Evolutionary conservation across 164 flowering plant species (phyloP).

Genomic region (Malania oleifera): DNA sequence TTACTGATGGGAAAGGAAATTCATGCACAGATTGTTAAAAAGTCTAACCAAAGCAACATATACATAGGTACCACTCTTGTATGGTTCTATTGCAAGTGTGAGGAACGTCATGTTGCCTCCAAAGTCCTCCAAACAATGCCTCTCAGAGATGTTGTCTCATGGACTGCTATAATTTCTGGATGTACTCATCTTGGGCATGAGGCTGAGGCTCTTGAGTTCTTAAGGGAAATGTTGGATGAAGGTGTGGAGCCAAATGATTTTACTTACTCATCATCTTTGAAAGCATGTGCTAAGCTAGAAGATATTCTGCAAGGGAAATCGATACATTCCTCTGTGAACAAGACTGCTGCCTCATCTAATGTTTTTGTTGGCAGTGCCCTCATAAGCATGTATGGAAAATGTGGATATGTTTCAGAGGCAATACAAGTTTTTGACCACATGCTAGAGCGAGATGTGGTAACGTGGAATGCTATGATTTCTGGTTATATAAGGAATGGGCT

Average conservation of each 20-base stretch:
- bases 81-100: slow-evolving; percentile 80
- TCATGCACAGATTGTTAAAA: slow-evolving; percentile 69
- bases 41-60: slow-evolving; percentile 32
- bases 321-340: slow-evolving; percentile 65
- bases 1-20: slow-evolving; percentile 59
- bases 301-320: slow-evolving; percentile 51
- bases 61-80: slow-evolving; percentile 71
- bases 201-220: slow-evolving; percentile 55
- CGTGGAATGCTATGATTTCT: slow-evolving; percentile 85
- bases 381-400: slow-evolving; percentile 78
- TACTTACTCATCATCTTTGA: slow-evolving; percentile 79
- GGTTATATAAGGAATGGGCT: slow-evolving; percentile 75
- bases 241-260: slow-evolving; percentile 77
- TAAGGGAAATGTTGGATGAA: slow-evolving; percentile 68
- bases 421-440: slow-evolving; percentile 60
- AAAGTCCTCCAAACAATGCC: slow-evolving; percentile 67
- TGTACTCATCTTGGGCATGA: slow-evolving; percentile 57
- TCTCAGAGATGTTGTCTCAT: slow-evolving; percentile 67
- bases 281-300: slow-evolving; percentile 73
- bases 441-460: slow-evolving; percentile 62
- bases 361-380: slow-evolving; percentile 79
- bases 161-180: slow-evolving; percentile 88
- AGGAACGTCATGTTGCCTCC: slow-evolving; percentile 35
- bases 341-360: slow-evolving; percentile 46
- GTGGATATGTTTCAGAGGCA: slow-evolving; percentile 77